Evolutionary conservation across 345 rosid genomes (phyloP).

Genomic region (Acer negundo): DNA sequence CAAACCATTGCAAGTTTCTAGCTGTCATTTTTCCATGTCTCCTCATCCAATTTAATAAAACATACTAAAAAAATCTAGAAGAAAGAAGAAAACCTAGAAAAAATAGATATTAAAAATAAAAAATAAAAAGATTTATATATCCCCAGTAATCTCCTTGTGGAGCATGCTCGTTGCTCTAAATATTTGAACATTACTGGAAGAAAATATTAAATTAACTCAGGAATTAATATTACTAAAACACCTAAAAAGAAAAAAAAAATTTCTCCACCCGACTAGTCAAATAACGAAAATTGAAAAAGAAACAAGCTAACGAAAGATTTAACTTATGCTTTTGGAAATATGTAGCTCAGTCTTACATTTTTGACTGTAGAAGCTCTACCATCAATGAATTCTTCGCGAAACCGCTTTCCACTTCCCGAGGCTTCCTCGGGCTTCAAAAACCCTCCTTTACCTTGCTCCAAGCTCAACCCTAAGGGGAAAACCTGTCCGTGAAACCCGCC

Average conservation of each 20-base stretch:
- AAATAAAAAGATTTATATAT: neutral
- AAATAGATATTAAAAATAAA: neutral
- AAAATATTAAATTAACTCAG: neutral
- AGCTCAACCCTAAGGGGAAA: conserved; percentile 84
- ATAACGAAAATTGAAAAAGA: neutral
- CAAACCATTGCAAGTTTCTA: conserved; percentile 15
- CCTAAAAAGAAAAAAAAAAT: neutral
- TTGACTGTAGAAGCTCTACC: conserved; percentile 63
- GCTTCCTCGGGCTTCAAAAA: conserved; percentile 78
- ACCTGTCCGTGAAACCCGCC: conserved; percentile 65
- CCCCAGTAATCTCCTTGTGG: neutral
- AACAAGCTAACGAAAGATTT: neutral
- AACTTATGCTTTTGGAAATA: neutral
- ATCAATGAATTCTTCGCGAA: conserved; percentile 66
- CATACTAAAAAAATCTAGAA: neutral
- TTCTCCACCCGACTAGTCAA: conserved; percentile 14
- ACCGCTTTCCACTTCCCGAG: conserved; percentile 79
- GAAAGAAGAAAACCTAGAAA: conserved; percentile 1
- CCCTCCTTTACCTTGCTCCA: conserved; percentile 88
- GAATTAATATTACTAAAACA: neutral
- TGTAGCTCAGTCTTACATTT: conserved; percentile 53
- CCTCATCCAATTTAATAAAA: conserved; percentile 17
- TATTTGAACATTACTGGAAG: neutral
- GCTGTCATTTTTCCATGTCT: conserved; percentile 8
- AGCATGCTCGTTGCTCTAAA: conserved; percentile 4